These are phyloP conservation scores for Penicillium polonicum DNA, from an alignment of 2,329 filamentous ascomycete genomes.

Conservation along the genomic window DNA sequence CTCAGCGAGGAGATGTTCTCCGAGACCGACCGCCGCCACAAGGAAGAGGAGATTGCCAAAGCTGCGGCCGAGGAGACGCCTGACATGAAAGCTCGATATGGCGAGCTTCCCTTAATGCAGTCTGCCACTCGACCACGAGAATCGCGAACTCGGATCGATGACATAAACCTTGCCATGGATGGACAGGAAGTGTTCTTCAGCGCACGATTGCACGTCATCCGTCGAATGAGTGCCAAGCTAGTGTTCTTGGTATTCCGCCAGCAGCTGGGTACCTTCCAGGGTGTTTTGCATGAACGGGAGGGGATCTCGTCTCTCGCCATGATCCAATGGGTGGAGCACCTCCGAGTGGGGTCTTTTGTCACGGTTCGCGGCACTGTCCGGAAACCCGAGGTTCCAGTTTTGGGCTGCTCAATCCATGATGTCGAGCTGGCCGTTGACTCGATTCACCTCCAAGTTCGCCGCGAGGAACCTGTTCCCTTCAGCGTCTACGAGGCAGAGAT, in stretches of 20 bases:
- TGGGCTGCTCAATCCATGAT: constrained; percentile 71
- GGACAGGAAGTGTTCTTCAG: constrained; percentile 66
- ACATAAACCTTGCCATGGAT: constrained; percentile 52
- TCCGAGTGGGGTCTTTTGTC: constrained; percentile 75
- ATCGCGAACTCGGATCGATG: constrained; percentile 50
- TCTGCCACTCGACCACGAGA: constrained; percentile 54
- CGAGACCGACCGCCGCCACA: constrained; percentile 41
- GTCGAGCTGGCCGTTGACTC: constrained; percentile 72
- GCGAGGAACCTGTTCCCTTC: constrained; percentile 64
- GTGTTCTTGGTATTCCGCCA: constrained; percentile 86
- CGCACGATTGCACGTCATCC: constrained; percentile 73
- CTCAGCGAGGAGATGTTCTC: constrained; percentile 46
- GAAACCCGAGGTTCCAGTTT: constrained; percentile 69
- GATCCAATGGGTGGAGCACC: constrained; percentile 82
- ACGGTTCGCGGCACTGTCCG: constrained; percentile 73
- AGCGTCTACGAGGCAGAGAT: constrained; percentile 70
- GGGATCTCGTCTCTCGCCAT: constrained; percentile 68
- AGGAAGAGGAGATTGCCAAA: constrained; percentile 46
- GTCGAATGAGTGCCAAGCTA: constrained; percentile 76
- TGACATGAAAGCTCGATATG: constrained; percentile 60
- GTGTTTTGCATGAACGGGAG: constrained; percentile 65
- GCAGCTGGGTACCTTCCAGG: constrained; percentile 79
- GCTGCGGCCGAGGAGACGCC: constrained; percentile 56
- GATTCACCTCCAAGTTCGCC: constrained; percentile 61
- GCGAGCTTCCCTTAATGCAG: constrained; percentile 57